Conservation (phyloP, 2,329 filamentous ascomycete genomes). For the Claviceps paspali region DNA sequence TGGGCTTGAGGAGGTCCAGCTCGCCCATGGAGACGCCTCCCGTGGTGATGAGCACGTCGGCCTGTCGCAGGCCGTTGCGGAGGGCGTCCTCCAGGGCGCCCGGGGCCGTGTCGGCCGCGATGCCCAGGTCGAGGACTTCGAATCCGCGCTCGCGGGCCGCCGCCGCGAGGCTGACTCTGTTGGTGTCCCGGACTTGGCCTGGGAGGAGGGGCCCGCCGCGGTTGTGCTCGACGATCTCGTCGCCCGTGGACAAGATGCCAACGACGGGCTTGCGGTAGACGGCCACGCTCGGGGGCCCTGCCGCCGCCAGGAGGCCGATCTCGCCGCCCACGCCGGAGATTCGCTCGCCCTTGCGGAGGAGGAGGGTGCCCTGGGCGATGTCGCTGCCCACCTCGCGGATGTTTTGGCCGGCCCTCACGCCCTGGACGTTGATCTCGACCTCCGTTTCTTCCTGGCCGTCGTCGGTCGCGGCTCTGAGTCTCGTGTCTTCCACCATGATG, state of each 20-base stretch:
- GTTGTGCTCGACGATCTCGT: slow-evolving; percentile 74
- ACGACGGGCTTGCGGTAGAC: slow-evolving; percentile 65
- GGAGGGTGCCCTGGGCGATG: slow-evolving; percentile 49
- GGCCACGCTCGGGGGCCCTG: slow-evolving; percentile 55
- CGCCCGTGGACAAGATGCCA: slow-evolving; percentile 83
- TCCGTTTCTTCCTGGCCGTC: slow-evolving; percentile 76
- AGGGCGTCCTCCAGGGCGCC: slow-evolving; percentile 63
- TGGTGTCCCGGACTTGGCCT: slow-evolving; percentile 88
- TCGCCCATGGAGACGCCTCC: slow-evolving; percentile 98
- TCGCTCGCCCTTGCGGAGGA: slow-evolving; percentile 65
- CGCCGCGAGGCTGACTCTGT: slow-evolving; percentile 73
- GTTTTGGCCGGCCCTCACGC: slow-evolving; percentile 67
- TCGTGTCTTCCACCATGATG: slow-evolving; percentile 84
- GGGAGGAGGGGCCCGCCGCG: slow-evolving; percentile 45
- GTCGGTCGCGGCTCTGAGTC: slow-evolving; percentile 57
- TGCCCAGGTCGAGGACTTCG: slow-evolving; percentile 69
- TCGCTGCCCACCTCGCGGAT: slow-evolving; percentile 86
- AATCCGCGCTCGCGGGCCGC: slow-evolving; percentile 63
- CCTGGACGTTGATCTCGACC: slow-evolving; percentile 69
- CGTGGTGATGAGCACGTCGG: slow-evolving; percentile 77
- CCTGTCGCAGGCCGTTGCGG: slow-evolving; percentile 54
- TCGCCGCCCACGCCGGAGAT: slow-evolving; percentile 82
- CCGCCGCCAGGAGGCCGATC: slow-evolving; percentile 75
- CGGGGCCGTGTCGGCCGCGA: slow-evolving; percentile 60
- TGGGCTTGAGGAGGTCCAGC: slow-evolving; percentile 89